Percentiles rank a stretch among this genome's conserved stretches.
Conservation (phyloP, 192 early-diverging fungal genomes). For the Kickxella alabastrina region DNA sequence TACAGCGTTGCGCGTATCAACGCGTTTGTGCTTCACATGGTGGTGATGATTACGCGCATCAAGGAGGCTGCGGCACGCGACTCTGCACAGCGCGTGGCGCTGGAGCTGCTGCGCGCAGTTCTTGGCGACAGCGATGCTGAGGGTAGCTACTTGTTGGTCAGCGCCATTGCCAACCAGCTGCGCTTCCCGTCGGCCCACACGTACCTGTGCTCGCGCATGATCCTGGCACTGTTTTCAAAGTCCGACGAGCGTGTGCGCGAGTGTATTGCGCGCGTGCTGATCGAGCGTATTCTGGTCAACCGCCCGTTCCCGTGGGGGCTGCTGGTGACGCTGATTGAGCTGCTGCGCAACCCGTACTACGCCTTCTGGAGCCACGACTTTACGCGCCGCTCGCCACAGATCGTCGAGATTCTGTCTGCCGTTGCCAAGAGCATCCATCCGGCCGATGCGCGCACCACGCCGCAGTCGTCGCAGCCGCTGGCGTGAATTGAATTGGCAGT, state of each 20-base stretch:
- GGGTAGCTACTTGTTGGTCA: constrained; percentile 85
- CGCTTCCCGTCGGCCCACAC: constrained; percentile 98
- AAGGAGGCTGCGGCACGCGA: constrained; percentile 26
- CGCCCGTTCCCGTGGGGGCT: constrained; percentile 97
- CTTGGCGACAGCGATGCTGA: constrained; percentile 57
- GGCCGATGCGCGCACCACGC: constrained; percentile 8
- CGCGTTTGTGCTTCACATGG: constrained; percentile 82
- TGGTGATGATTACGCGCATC: constrained; percentile 68
- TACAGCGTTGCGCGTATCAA: constrained; percentile 85
- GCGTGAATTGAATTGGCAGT: no score
- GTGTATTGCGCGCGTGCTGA: constrained; percentile 89
- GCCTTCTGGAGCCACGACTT: constrained; percentile 71
- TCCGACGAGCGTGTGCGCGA: constrained; percentile 80
- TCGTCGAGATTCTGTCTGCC: constrained; percentile 48
- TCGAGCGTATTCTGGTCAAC: constrained; percentile 94
- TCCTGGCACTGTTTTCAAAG: constrained; percentile 78
- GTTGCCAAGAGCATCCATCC: constrained; percentile 52
- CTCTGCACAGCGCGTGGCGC: constrained; percentile 54
- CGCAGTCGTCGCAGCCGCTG: constrained; percentile 21
- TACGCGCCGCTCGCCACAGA: constrained; percentile 47
- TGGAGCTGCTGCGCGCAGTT: constrained; percentile 82
- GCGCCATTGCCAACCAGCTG: constrained; percentile 93
- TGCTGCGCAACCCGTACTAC: constrained; percentile 86
- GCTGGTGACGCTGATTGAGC: constrained; percentile 94
- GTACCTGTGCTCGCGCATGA: constrained; percentile 84